Percentiles rank a stretch among this genome's conserved stretches.
Conservation (phyloP, 305 asterid species). For the Fraxinus platypoda region DNA sequence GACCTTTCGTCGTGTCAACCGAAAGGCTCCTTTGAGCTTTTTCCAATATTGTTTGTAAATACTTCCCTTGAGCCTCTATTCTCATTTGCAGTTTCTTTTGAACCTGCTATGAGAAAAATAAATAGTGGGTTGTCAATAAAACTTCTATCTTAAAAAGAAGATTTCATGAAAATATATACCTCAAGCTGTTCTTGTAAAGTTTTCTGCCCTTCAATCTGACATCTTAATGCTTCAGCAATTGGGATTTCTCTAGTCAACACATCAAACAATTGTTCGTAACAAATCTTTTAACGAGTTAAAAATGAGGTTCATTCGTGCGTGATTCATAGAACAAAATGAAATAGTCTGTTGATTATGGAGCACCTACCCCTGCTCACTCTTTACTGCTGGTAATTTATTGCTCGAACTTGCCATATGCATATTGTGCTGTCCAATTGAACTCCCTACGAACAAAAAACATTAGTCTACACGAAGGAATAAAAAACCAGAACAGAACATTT, state of each 20-base stretch:
- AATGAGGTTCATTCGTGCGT: no score
- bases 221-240: constrained; percentile 53
- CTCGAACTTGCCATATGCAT: constrained; percentile 41
- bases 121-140: neutral
- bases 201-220: constrained; percentile 74
- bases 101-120: constrained; percentile 42
- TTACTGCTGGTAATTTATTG: constrained; percentile 53
- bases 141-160: neutral
- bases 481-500: neutral
- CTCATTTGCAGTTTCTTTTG: constrained; percentile 86
- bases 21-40: constrained; percentile 70
- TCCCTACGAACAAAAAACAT: constrained; percentile 34
- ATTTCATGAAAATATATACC: constrained; percentile 33
- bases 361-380: constrained; percentile 48
- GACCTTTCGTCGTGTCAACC: constrained; percentile 56
- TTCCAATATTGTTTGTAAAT: constrained; percentile 73
- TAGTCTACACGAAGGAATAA: neutral
- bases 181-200: constrained; percentile 74
- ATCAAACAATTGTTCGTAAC: neutral
- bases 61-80: constrained; percentile 89
- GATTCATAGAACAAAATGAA: no score
- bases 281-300: neutral
- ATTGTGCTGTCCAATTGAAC: constrained; percentile 46
- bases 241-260: constrained; percentile 52
- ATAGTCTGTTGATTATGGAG: neutral